These are phyloP conservation scores for Lactifluus piperatus DNA, from an alignment of 768 basidiomycete genomes.

Conservation along the genomic window DNA sequence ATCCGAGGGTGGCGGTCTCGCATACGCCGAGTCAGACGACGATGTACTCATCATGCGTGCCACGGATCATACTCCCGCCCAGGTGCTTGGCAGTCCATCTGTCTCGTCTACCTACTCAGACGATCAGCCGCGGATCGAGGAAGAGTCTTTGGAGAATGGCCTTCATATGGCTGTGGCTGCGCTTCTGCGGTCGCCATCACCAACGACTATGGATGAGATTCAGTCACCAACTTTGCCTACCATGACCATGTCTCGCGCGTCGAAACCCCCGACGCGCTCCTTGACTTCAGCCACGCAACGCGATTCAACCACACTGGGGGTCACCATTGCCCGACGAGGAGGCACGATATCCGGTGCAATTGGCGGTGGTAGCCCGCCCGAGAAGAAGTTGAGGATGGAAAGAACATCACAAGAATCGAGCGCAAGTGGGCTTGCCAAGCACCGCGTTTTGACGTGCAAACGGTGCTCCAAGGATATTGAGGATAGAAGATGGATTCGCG, in stretches of 20 bases:
- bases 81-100: constrained; percentile 23
- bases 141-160: not conserved
- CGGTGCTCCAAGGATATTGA: constrained; percentile 64
- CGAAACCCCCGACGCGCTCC: constrained; percentile 48
- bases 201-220: constrained; percentile 23
- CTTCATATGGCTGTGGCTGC: constrained; percentile 45
- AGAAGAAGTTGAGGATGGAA: constrained; percentile 20
- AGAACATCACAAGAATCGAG: constrained; percentile 23
- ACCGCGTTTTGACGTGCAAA: constrained; percentile 37
- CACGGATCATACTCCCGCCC: constrained; percentile 20
- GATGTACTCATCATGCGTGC: constrained; percentile 19
- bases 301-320: constrained; percentile 24
- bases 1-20: constrained; percentile 28
- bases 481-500: constrained; percentile 75
- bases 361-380: constrained; percentile 21
- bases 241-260: constrained; percentile 29
- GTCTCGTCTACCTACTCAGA: constrained; percentile 24
- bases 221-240: constrained; percentile 28
- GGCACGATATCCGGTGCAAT: constrained; percentile 26
- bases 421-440: constrained; percentile 2
- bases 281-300: constrained; percentile 40
- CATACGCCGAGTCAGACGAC: constrained; percentile 30
- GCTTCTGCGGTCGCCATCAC: constrained; percentile 30
- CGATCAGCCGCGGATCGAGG: constrained; percentile 1
- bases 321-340: constrained; percentile 19